A percentile compares a stretch with the other conserved stretches of the same genome.
Evolutionary conservation across 495 filamentous ascomycete genomes (phyloP).

Genomic region (Penicillium steckii): DNA sequence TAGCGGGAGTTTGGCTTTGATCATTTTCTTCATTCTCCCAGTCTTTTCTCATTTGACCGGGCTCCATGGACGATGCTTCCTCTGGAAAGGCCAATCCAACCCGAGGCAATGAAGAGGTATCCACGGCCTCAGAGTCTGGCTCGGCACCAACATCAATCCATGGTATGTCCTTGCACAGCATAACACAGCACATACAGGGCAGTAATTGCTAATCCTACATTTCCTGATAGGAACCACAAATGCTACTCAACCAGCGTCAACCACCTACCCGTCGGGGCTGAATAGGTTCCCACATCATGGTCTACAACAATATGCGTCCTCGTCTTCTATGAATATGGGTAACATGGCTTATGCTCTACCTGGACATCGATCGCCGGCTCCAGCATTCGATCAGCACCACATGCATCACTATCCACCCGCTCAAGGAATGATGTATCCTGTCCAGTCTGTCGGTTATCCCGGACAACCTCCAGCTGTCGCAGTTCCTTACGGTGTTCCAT

Average conservation of each 20-base stretch:
- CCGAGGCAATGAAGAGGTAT: conserved; percentile 18
- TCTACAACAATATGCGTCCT: conserved; percentile 30
- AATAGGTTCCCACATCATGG: conserved; percentile 18
- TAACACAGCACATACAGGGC: not conserved
- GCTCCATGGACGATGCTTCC: conserved; percentile 37
- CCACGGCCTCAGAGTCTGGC: conserved; percentile 15
- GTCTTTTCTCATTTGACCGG: conserved; percentile 10
- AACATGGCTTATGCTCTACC: conserved; percentile 47
- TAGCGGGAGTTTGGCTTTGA: too few species aligned
- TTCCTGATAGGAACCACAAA: conserved; percentile 15
- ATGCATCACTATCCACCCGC: conserved; percentile 32
- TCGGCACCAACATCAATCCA: conserved; percentile 6
- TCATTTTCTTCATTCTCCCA: not conserved
- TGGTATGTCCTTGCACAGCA: conserved; percentile 24
- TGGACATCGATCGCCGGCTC: conserved; percentile 29
- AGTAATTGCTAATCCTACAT: conserved; percentile 9
- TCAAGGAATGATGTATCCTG: conserved; percentile 35
- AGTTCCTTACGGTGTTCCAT: conserved; percentile 31
- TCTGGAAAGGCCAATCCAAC: conserved; percentile 23
- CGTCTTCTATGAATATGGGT: conserved; percentile 45
- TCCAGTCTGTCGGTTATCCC: conserved; percentile 36
- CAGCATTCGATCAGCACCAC: conserved; percentile 29
- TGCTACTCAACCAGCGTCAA: conserved; percentile 21
- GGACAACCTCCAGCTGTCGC: conserved; percentile 24
- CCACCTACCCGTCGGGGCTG: conserved; percentile 20